Evolutionary conservation across 805 yeast species (phyloP).

Genomic region (Suhomyces kilbournensis): DNA sequence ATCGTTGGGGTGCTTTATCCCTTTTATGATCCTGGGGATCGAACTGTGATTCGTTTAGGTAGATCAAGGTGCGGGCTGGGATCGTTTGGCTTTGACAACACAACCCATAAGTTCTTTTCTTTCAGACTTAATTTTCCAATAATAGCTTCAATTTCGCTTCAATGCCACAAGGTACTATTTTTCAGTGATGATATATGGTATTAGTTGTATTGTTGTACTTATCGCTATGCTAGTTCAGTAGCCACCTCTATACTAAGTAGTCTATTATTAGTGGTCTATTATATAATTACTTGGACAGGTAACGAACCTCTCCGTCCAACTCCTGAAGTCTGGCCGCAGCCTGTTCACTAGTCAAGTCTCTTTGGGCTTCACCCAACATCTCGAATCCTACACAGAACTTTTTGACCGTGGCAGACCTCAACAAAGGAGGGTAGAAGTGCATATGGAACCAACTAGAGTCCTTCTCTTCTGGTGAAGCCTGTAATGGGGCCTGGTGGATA

Average conservation of each 20-base stretch:
- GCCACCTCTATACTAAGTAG: background rate
- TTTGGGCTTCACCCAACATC: slow-evolving; percentile 65
- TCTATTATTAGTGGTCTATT: background rate
- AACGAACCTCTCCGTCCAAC: slow-evolving; percentile 39
- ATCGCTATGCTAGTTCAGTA: no score
- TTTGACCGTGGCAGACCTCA: slow-evolving; percentile 70
- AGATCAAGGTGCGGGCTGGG: no score
- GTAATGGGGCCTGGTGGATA: slow-evolving; percentile 69
- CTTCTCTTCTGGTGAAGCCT: slow-evolving; percentile 40
- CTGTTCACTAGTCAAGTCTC: slow-evolving; percentile 64
- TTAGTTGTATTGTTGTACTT: no score
- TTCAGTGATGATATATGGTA: no score
- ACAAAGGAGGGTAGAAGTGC: slow-evolving; percentile 77
- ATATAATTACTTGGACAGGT: slow-evolving; percentile 2
- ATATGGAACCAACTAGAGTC: slow-evolving; percentile 55
- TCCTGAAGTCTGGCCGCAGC: slow-evolving; percentile 57
- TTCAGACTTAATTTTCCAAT: no score
- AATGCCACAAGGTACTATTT: no score
- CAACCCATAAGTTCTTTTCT: no score
- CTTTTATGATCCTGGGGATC: no score
- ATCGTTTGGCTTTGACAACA: no score
- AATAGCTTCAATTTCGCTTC: no score
- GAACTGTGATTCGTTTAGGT: no score
- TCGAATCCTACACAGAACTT: slow-evolving; percentile 77
- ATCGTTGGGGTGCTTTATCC: no score